Conservation (phyloP, 768 basidiomycete species). For the Russula emetica region DNA sequence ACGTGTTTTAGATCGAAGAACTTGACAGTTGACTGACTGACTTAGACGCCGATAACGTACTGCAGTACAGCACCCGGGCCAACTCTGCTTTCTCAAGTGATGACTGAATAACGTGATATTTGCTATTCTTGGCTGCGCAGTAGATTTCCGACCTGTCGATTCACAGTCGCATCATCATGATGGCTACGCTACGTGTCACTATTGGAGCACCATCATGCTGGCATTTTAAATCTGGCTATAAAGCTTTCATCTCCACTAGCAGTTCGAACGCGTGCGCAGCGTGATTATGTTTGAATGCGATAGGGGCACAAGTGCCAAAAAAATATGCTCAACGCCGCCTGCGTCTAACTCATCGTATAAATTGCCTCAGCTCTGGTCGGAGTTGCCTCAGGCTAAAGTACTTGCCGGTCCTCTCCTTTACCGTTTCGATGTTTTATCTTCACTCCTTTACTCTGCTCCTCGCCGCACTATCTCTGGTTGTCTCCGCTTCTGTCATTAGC, state of each 20-base stretch:
- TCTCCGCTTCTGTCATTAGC: constrained; percentile 28
- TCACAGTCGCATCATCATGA: not conserved
- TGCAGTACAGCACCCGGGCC: too few relatives aligned
- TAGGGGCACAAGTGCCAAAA: not conserved
- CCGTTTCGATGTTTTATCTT: not conserved
- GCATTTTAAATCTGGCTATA: not conserved
- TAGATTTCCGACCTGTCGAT: not conserved
- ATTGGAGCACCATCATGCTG: not conserved
- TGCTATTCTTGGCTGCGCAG: too few relatives aligned
- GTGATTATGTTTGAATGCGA: too few relatives aligned
- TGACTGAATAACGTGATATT: too few relatives aligned
- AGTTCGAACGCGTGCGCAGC: not conserved
- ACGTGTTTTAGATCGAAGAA: too few relatives aligned
- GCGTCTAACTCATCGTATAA: constrained; percentile 1
- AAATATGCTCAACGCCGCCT: not conserved
- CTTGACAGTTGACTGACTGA: too few relatives aligned
- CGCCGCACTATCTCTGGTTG: constrained; percentile 6
- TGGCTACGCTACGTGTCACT: not conserved
- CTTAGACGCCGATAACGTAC: not conserved
- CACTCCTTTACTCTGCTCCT: constrained; percentile 8
- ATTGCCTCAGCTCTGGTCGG: not conserved
- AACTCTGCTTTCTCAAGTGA: too few relatives aligned
- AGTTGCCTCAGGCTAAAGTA: constrained; percentile 5
- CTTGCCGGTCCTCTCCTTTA: not conserved
- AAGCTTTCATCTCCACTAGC: not conserved